Conservation (phyloP, 345 rosid species). For the Hypericum androsaemum region DNA sequence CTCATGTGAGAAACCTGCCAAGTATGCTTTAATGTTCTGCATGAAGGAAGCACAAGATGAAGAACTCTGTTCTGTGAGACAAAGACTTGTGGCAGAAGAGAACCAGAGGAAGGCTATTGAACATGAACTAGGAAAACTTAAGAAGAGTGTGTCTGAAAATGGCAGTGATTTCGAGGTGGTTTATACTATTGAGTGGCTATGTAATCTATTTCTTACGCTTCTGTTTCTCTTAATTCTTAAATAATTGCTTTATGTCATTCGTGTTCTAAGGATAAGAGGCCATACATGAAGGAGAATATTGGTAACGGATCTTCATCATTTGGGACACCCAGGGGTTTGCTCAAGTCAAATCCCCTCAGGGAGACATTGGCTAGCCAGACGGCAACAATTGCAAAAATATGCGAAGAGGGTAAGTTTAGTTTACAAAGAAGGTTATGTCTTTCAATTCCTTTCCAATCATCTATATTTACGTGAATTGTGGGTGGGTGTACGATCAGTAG, state of each 20-base stretch:
- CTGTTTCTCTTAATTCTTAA: slow-evolving; percentile 1
- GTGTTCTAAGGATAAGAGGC: slow-evolving; percentile 39
- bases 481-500: slow-evolving; percentile 41
- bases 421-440: background rate
- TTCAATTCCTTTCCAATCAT: background rate
- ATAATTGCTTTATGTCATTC: slow-evolving; percentile 5
- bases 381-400: slow-evolving; percentile 80
- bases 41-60: slow-evolving; percentile 46
- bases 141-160: slow-evolving; percentile 44
- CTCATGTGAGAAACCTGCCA: no score
- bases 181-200: slow-evolving; percentile 1
- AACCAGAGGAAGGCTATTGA: slow-evolving; percentile 55
- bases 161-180: slow-evolving; percentile 46
- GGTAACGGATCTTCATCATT: slow-evolving; percentile 35
- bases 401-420: slow-evolving; percentile 68
- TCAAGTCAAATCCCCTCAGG: slow-evolving; percentile 48
- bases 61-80: slow-evolving; percentile 44
- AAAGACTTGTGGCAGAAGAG: slow-evolving; percentile 61
- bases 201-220: background rate
- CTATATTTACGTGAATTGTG: slow-evolving; percentile 10
- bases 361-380: slow-evolving; percentile 60
- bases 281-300: slow-evolving; percentile 39
- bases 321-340: slow-evolving; percentile 29
- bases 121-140: slow-evolving; percentile 47
- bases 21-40: background rate